Conservation (phyloP, 2,329 filamentous ascomycete genomes). For the Fusarium sulawesiense region DNA sequence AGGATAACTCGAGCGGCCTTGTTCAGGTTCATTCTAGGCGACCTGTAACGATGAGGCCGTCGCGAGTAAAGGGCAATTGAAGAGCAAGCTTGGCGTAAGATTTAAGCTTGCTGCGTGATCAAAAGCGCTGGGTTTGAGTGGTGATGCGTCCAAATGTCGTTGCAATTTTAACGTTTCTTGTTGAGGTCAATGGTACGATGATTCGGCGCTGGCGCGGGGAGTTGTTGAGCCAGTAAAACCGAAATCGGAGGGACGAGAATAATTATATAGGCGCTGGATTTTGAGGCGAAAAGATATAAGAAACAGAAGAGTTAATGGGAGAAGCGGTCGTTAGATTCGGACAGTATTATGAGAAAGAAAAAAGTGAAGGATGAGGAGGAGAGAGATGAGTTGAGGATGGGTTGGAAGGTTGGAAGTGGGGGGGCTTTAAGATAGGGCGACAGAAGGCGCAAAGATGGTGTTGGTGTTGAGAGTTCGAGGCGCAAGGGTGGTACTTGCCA, state of each 20-base stretch:
- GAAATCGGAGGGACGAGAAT: background rate
- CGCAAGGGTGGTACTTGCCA: constrained; percentile 20
- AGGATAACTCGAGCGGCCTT: constrained; percentile 93
- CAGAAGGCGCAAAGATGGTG: constrained; percentile 19
- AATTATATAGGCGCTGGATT: background rate
- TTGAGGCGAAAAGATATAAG: background rate
- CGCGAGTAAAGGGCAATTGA: constrained; percentile 10
- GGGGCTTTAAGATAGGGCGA: constrained; percentile 24
- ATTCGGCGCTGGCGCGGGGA: constrained; percentile 27
- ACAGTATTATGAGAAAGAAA: constrained; percentile 13
- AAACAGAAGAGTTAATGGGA: background rate
- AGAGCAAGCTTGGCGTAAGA: background rate
- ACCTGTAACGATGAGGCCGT: constrained; percentile 38
- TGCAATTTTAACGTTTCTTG: constrained; percentile 22
- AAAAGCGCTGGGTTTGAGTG: background rate
- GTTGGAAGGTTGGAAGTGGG: constrained; percentile 37
- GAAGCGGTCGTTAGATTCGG: constrained; percentile 1
- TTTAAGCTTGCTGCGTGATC: background rate
- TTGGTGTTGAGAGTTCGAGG: constrained; percentile 38
- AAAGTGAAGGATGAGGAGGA: constrained; percentile 16
- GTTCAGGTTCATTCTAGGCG: constrained; percentile 70
- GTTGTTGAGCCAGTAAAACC: constrained; percentile 29
- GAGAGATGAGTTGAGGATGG: constrained; percentile 4
- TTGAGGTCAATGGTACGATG: constrained; percentile 35
- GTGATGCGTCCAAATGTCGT: constrained; percentile 12